Base-by-base conservation (phyloP, 495 filamentous ascomycete genomes). In the Peziza echinospora region DNA sequence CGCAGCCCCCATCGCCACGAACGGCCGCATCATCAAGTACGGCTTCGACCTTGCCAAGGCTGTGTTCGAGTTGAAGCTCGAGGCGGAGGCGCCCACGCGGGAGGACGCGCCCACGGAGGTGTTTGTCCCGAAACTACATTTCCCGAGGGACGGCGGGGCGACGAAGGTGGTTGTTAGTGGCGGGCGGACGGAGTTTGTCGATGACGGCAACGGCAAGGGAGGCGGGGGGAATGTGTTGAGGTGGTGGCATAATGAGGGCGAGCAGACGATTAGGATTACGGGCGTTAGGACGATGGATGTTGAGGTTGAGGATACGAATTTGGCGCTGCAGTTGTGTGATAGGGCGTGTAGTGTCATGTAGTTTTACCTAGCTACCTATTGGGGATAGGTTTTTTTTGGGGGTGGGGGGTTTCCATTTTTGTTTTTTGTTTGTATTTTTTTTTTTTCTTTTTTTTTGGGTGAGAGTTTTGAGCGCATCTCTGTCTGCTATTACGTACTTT, bases 111-210 rank as follows among this genome's bases (percentile, higher is more conserved):
- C 86, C 2, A 96, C 87, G 0, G 76, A 83, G 47, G 73, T 94
- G 9, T 92, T 82, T 56, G 65, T 97, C 0, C 89, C 89, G 0
- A 82, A 85, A 22, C 93, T 85, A 59, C 89, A 96, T 64, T 97
- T 94, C 59, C 87, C 91, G 5, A 73, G 74, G 26, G 69, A 71
- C 5, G n/a, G n/a, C n/a, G n/a, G n/a, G n/a, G 64, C 69, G 6
- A 79, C 76, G 24, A 63, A 62, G 2, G 73, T 96, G 5, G 71
- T 77, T 22, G 77, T 84, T 41, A 84, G 74, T 56, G 80, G 78
- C 3, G 91, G 91, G 1, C 89, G 87, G 56, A 94, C 85, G 86
- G 73, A 76, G 23, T 80, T 93, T 54, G 77, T 76, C 55, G 69
- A 63, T 13, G 13, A 7, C 13, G 19, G 13, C 13, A 75, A 81